Conservation (phyloP, 495 filamentous ascomycete genomes). For the Neurospora terricola region DNA sequence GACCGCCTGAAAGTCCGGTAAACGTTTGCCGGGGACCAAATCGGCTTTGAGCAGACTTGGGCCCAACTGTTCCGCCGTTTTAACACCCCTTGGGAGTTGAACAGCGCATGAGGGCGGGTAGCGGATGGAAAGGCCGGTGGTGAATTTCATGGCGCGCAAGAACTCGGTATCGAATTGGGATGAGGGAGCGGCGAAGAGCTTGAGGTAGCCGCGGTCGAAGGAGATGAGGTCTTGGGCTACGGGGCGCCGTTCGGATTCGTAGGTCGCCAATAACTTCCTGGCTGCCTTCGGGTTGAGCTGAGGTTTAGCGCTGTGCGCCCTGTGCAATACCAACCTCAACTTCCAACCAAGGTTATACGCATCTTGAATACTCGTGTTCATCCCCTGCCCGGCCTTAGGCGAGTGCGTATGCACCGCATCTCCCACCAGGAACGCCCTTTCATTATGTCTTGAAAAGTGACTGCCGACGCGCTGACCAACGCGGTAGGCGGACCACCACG, state of each 20-base stretch:
- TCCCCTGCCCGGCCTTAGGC: conserved; percentile 66
- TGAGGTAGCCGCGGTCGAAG: conserved; percentile 54
- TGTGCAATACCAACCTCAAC: conserved; percentile 44
- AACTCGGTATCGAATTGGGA: conserved; percentile 24
- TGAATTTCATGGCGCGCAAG: conserved; percentile 28
- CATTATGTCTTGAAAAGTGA: conserved; percentile 42
- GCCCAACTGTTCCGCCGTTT: conserved; percentile 10
- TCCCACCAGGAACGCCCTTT: conserved; percentile 56
- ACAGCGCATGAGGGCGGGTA: conserved; percentile 6
- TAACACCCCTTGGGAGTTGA: background rate
- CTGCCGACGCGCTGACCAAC: conserved; percentile 67
- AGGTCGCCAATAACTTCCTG: conserved; percentile 52
- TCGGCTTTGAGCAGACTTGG: conserved; percentile 29
- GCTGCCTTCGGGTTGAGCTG: conserved; percentile 31
- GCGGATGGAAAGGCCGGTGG: conserved; percentile 17
- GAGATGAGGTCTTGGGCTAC: conserved; percentile 66
- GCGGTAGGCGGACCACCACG: conserved; percentile 40
- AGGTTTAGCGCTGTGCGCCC: conserved; percentile 1
- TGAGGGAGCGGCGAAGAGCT: conserved; percentile 34
- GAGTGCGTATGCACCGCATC: conserved; percentile 56
- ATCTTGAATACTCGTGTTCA: conserved; percentile 63
- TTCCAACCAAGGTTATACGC: conserved; percentile 73
- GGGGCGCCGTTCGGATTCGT: conserved; percentile 55
- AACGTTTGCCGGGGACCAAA: conserved; percentile 8
- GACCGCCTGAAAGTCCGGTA: conserved; percentile 9